phyloP scores from a whole-genome alignment of 306 rosid species.

The Cucurbita maxima region DNA sequence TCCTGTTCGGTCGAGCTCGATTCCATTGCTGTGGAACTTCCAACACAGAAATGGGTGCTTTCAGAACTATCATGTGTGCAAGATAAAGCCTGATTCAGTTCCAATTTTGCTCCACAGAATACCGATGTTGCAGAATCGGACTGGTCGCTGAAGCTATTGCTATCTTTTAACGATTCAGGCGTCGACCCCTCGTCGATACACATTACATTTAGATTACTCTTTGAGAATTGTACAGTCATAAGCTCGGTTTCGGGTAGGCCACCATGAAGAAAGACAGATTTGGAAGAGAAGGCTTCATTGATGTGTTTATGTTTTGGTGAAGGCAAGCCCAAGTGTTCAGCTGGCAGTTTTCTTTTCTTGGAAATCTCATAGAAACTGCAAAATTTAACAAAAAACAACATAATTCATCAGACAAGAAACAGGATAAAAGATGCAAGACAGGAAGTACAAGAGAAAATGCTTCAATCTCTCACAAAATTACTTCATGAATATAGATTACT shows the following conservation, averaged over 20 bases:
- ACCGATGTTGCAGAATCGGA: slow-evolving; percentile 26
- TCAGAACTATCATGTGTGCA: background rate
- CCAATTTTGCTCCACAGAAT: background rate
- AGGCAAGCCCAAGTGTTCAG: slow-evolving; percentile 47
- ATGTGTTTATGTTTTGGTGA: slow-evolving; percentile 44
- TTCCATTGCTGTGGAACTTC: background rate
- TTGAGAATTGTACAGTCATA: background rate
- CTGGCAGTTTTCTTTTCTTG: slow-evolving; percentile 61
- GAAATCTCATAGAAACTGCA: slow-evolving; percentile 30
- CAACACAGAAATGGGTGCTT: background rate
- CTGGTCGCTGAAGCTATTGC: slow-evolving; percentile 45
- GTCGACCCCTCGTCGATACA: slow-evolving; percentile 4
- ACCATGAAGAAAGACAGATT: slow-evolving; percentile 12
- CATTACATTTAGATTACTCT: slow-evolving; percentile 15
- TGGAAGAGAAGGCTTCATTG: slow-evolving; percentile 22
- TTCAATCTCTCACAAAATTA: background rate
- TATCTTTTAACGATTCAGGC: slow-evolving; percentile 40
- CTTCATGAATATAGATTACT: background rate
- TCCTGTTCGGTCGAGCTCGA: background rate
- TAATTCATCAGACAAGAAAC: background rate
- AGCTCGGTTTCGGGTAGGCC: slow-evolving; percentile 12
- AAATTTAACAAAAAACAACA: background rate
- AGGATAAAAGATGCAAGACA: background rate
- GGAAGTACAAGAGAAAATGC: background rate
- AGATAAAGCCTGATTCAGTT: background rate